These are phyloP conservation scores for Candida railenensis DNA, from an alignment of 805 yeast genomes.

Conservation along the genomic window DNA sequence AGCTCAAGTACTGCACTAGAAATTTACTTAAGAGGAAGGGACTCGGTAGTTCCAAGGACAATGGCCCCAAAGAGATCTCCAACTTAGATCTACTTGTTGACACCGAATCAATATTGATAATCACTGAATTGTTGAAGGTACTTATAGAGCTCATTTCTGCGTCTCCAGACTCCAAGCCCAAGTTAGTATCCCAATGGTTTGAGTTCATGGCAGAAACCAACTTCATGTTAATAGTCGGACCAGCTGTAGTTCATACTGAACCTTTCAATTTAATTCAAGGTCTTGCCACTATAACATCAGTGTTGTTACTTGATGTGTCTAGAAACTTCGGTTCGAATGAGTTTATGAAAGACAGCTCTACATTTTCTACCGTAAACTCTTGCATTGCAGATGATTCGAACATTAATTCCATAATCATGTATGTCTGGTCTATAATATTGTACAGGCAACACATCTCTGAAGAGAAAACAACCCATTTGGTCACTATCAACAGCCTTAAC, in stretches of 20 bases:
- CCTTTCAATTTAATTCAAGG: slow-evolving; percentile 39
- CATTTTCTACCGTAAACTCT: slow-evolving; percentile 41
- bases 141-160: slow-evolving; percentile 35
- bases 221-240: slow-evolving; percentile 24
- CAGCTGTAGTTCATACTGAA: slow-evolving; percentile 23
- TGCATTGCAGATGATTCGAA: slow-evolving; percentile 33
- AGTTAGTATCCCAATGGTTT: slow-evolving; percentile 55
- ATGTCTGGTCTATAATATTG: slow-evolving; percentile 65
- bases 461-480: not conserved
- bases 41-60: not conserved
- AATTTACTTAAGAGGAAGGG: slow-evolving; percentile 5
- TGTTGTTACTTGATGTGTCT: slow-evolving; percentile 58
- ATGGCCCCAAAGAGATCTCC: not conserved
- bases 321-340: slow-evolving; percentile 40
- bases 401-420: slow-evolving; percentile 50
- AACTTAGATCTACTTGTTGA: slow-evolving; percentile 20
- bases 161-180: slow-evolving; percentile 32
- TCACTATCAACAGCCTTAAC: slow-evolving; percentile 27
- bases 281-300: slow-evolving; percentile 47
- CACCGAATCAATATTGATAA: slow-evolving; percentile 31
- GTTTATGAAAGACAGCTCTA: slow-evolving; percentile 30
- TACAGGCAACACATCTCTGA: slow-evolving; percentile 47
- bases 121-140: slow-evolving; percentile 35
- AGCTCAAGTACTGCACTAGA: slow-evolving; percentile 11
- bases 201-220: slow-evolving; percentile 39